Evolutionary conservation across 805 yeast species (phyloP).

Genomic region (Ogataea philodendri): DNA sequence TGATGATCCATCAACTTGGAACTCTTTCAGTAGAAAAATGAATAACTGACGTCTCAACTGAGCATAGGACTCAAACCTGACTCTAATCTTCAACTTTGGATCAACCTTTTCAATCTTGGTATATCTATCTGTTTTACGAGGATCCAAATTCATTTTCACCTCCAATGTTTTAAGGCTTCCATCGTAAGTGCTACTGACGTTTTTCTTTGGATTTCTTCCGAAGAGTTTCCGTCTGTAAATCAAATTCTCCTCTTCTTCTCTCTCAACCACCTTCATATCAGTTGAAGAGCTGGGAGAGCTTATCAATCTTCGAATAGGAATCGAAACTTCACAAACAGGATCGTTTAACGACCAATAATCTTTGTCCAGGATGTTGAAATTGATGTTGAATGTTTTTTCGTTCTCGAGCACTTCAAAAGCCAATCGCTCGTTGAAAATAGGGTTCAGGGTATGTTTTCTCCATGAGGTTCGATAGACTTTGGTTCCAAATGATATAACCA

Average conservation of each 20-base stretch:
- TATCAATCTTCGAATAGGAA: slow-evolving; percentile 47
- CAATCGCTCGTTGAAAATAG: slow-evolving; percentile 75
- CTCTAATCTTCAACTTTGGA: slow-evolving; percentile 58
- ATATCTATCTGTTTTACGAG: slow-evolving; percentile 33
- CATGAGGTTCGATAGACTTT: slow-evolving; percentile 83
- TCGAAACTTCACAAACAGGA: slow-evolving; percentile 63
- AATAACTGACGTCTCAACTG: slow-evolving; percentile 67
- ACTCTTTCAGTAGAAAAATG: slow-evolving; percentile 50
- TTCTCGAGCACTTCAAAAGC: slow-evolving; percentile 71
- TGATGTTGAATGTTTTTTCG: slow-evolving; percentile 64
- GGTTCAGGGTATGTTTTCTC: slow-evolving; percentile 78
- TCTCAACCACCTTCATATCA: slow-evolving; percentile 15
- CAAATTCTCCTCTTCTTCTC: slow-evolving; percentile 14
- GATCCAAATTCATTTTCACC: slow-evolving; percentile 28
- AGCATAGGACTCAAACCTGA: slow-evolving; percentile 65
- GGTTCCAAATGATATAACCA: slow-evolving; percentile 85
- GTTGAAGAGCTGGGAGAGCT: slow-evolving; percentile 11
- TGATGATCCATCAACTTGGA: slow-evolving; percentile 48
- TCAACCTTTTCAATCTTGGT: slow-evolving; percentile 39
- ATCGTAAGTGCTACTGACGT: slow-evolving; percentile 37
- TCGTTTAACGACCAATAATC: slow-evolving; percentile 84
- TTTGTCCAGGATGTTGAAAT: slow-evolving; percentile 76
- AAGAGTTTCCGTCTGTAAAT: slow-evolving; percentile 20
- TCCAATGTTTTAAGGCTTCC: slow-evolving; percentile 43
- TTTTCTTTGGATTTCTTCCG: slow-evolving; percentile 32